Conservation (phyloP, 2,329 filamentous ascomycete species). For the Clarireedia hainanense region DNA sequence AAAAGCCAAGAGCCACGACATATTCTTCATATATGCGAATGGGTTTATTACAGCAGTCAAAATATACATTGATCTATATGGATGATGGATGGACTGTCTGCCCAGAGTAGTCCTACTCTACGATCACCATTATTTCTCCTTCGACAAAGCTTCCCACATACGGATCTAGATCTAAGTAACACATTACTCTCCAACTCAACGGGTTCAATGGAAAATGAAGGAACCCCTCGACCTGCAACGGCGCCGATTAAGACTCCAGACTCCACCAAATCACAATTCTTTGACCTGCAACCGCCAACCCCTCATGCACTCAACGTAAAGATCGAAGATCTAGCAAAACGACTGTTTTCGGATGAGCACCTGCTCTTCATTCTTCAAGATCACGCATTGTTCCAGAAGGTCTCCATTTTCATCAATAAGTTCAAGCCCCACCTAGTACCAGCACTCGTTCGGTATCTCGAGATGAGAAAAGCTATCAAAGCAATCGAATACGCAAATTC, state of each 20-base stretch:
- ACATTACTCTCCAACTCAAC: neutral
- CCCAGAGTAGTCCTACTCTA: neutral
- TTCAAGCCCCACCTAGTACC: slow-evolving; percentile 11
- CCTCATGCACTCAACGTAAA: slow-evolving; percentile 4
- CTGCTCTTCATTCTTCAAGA: slow-evolving; percentile 18
- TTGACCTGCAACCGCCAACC: neutral
- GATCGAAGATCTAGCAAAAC: slow-evolving; percentile 14
- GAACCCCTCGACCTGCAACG: neutral
- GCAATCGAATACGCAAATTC: slow-evolving; percentile 23
- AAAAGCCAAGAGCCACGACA: neutral
- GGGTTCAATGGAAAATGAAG: neutral
- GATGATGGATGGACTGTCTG: neutral
- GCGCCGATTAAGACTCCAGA: neutral
- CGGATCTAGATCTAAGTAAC: neutral
- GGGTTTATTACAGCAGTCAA: neutral
- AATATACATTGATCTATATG: neutral
- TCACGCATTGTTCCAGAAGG: slow-evolving; percentile 13
- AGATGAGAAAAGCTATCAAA: slow-evolving; percentile 21
- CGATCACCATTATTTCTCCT: neutral
- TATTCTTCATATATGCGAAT: neutral
- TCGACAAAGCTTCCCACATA: neutral
- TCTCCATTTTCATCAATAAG: slow-evolving; percentile 19
- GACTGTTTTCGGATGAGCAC: slow-evolving; percentile 13
- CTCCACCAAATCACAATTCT: neutral
- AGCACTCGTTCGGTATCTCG: slow-evolving; percentile 13